Evolutionary conservation across 116 monocot species (phyloP).

Genomic region (Posidonia oceanica): DNA sequence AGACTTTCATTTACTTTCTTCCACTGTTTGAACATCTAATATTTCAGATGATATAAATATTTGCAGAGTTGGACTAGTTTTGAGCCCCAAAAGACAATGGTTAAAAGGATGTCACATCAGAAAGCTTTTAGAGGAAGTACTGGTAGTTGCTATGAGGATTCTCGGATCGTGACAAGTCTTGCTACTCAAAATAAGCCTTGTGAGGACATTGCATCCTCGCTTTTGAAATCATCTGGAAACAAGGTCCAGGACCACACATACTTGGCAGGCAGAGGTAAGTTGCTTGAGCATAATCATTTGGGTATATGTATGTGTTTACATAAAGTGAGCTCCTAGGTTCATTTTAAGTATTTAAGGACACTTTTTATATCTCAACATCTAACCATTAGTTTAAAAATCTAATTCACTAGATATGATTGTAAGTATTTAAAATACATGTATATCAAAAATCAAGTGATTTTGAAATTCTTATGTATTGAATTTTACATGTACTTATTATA

Average conservation of each 20-base stretch:
- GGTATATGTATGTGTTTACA: too few species aligned
- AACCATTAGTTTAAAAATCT: too few species aligned
- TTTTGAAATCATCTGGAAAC: slow-evolving; percentile 13
- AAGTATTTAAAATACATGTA: neutral
- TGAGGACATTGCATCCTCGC: slow-evolving; percentile 5
- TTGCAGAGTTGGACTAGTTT: slow-evolving; percentile 59
- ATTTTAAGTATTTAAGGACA: too few species aligned
- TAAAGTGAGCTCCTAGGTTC: too few species aligned
- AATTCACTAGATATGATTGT: too few species aligned
- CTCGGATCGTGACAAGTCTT: slow-evolving; percentile 16
- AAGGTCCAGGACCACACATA: slow-evolving; percentile 12
- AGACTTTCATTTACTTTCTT: neutral
- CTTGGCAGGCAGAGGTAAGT: slow-evolving; percentile 29
- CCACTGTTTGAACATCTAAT: neutral
- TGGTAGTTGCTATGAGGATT: slow-evolving; percentile 29
- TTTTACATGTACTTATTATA: too few species aligned
- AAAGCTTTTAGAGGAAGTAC: slow-evolving; percentile 15
- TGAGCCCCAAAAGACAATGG: slow-evolving; percentile 66
- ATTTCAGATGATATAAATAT: neutral
- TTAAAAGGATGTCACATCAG: slow-evolving; percentile 42
- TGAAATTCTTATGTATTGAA: neutral
- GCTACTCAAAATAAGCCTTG: slow-evolving; percentile 8
- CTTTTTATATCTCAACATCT: too few species aligned
- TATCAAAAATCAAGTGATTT: neutral
- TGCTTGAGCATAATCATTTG: neutral